phyloP scores from a whole-genome alignment of 768 basidiomycete genomes.

The Panaeolus papilionaceus region DNA sequence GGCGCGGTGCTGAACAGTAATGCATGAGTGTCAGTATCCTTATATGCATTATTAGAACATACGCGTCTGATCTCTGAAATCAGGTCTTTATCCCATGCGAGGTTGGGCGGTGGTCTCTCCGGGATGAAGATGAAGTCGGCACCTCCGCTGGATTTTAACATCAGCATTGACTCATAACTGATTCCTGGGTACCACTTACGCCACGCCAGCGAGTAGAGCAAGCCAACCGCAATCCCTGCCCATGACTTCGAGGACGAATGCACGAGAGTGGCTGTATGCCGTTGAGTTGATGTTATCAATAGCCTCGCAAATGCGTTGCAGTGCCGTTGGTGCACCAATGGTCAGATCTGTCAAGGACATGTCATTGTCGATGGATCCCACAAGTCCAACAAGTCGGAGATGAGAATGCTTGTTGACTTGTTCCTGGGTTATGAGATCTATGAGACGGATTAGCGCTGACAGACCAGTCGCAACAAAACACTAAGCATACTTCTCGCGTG shows the following conservation, averaged over 20 bases:
- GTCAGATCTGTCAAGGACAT: conserved; percentile 98
- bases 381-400: conserved; percentile 96
- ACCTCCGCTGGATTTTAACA: conserved; percentile 60
- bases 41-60: conserved; percentile 11
- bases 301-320: conserved; percentile 96
- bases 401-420: conserved; percentile 78
- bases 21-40: conserved; percentile 9
- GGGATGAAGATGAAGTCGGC: conserved; percentile 99
- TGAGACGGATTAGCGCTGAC: conserved; percentile 15
- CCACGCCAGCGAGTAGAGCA: conserved; percentile 90
- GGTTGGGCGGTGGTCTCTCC: conserved; percentile 79
- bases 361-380: conserved; percentile 99
- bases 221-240: conserved; percentile 99
- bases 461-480: background rate
- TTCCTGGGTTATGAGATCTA: conserved; percentile 77
- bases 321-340: conserved; percentile 94
- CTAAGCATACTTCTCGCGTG: conserved; percentile 57
- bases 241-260: conserved; percentile 99
- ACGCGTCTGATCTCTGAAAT: conserved; percentile 84
- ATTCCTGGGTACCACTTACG: conserved; percentile 49
- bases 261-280: conserved; percentile 93
- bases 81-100: conserved; percentile 93
- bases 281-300: conserved; percentile 99
- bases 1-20: conserved; percentile 74
- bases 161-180: background rate